Evolutionary conservation across 768 basidiomycete genomes (phyloP), one percentile per base, ranked within the genome.

Genomic region (Lactifluus subvellereus): DNA sequence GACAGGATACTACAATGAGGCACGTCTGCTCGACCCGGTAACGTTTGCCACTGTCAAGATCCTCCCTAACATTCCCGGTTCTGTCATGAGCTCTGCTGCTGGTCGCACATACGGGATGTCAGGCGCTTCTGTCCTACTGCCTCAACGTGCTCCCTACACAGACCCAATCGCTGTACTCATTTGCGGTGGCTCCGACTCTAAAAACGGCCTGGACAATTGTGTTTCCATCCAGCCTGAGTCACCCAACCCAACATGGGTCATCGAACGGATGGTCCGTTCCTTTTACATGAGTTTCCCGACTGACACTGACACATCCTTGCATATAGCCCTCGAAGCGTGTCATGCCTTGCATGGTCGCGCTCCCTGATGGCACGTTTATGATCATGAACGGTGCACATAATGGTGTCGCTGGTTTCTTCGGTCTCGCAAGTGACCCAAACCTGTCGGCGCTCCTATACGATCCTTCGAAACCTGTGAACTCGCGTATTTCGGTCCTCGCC

Each of bases 51-150:
- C 89, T 0, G 72, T 84, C 58, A 73, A 73, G 5, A 73, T 75
- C 7, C 72, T 91, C 5, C 89, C 91, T 18, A 89, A 89, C 67
- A 84, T 88, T 65, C 89, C 90, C 0, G 89, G 85, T 0, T 78
- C 85, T 0, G 90, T 91, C 50, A 84, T 83, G 62, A 82, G 87
- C 68, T 85, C 86, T 74, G 72, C 83, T n/a, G 86, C 78, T 13
- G 87, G 90, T 33, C 83, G 91, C 33, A 86, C 86, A 18, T 93
- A 93, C 68, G 91, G 90, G 4, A 76, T 90, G 69, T 84, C 88
- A 70, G 91, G 88, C 27, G 77, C 87, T 2, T 82, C 85, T 0
- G 80, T 89, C 53, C 74, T 90, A 30, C 76, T 92, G 14, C 91
- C 90, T 6, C 84, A 87, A 62, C 70, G 79, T 54, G 81, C 87